Evolutionary conservation across 139 green algal species (phyloP).

Genomic region (Micractinium conductrix): DNA sequence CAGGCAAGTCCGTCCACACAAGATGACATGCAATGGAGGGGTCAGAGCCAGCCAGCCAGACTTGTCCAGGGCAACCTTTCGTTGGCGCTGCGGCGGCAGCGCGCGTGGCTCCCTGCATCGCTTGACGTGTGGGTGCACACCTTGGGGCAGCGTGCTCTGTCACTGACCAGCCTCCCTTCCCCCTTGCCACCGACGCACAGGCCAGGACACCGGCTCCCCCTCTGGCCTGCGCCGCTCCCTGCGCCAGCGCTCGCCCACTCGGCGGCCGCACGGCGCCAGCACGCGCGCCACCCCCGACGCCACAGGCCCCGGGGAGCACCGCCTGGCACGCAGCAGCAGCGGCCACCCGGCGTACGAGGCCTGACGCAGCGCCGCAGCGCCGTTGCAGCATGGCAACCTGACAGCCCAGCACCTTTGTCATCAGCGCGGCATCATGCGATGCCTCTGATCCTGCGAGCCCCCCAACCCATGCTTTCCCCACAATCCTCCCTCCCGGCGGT

Average conservation of each 20-base stretch:
- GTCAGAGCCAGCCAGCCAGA: not conserved
- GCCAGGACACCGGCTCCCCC: conserved; percentile 29
- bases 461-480: too few relatives aligned
- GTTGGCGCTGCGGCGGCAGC: not conserved
- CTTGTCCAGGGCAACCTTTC: too few relatives aligned
- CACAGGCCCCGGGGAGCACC: not conserved
- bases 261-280: conserved; percentile 1
- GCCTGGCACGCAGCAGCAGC: not conserved
- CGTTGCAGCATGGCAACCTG: too few relatives aligned
- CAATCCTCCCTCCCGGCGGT: too few relatives aligned
- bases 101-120: too few relatives aligned
- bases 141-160: not conserved
- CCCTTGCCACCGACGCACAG: not conserved
- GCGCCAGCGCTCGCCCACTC: conserved; percentile 28
- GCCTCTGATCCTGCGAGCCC: too few relatives aligned
- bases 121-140: not conserved
- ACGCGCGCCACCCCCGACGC: not conserved
- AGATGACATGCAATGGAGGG: too few relatives aligned
- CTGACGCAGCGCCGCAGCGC: too few relatives aligned
- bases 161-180: too few relatives aligned
- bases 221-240: conserved; percentile 11
- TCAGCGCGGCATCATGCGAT: too few relatives aligned
- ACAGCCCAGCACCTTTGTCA: not conserved
- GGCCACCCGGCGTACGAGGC: not conserved
- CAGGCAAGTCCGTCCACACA: too few relatives aligned